These are phyloP conservation scores for Dioscorea dumetorum DNA, from an alignment of 106 monocot species.

Conservation along the genomic window DNA sequence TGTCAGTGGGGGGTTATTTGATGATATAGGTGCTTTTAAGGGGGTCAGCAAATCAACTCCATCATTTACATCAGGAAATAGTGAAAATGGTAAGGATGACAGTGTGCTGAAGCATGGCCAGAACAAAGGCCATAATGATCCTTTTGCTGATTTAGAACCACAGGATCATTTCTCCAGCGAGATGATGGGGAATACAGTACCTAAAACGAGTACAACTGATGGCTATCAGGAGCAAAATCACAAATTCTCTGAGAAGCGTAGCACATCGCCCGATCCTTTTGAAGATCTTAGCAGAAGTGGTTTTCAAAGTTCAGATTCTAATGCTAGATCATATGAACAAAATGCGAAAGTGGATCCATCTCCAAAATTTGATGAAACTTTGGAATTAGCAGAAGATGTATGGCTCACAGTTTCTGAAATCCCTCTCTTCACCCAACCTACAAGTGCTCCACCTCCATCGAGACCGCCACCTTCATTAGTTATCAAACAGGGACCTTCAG, in stretches of 20 bases:
- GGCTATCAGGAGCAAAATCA: background rate
- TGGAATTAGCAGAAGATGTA: constrained; percentile 47
- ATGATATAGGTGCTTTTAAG: constrained; percentile 43
- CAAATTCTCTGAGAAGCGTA: constrained; percentile 14
- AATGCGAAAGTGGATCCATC: constrained; percentile 28
- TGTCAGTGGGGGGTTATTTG: constrained; percentile 35
- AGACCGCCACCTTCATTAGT: constrained; percentile 64
- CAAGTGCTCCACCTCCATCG: constrained; percentile 81
- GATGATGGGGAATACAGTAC: constrained; percentile 25
- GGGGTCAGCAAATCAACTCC: constrained; percentile 38
- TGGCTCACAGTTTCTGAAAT: constrained; percentile 91
- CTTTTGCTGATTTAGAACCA: constrained; percentile 15
- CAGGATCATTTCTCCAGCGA: constrained; percentile 22
- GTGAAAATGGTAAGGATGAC: constrained; percentile 20
- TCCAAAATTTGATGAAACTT: constrained; percentile 24
- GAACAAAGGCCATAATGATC: constrained; percentile 15
- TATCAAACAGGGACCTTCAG: constrained; percentile 20
- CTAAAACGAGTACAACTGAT: constrained; percentile 10
- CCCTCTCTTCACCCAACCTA: constrained; percentile 85
- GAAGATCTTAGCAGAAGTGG: constrained; percentile 15
- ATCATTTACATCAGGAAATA: constrained; percentile 30
- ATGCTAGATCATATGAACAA: constrained; percentile 16
- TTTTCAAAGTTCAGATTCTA: constrained; percentile 10
- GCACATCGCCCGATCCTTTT: constrained; percentile 24
- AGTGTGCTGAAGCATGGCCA: constrained; percentile 10